Conservation (phyloP, 192 early-diverging fungal genomes). For the Coemansia sp. region DNA sequence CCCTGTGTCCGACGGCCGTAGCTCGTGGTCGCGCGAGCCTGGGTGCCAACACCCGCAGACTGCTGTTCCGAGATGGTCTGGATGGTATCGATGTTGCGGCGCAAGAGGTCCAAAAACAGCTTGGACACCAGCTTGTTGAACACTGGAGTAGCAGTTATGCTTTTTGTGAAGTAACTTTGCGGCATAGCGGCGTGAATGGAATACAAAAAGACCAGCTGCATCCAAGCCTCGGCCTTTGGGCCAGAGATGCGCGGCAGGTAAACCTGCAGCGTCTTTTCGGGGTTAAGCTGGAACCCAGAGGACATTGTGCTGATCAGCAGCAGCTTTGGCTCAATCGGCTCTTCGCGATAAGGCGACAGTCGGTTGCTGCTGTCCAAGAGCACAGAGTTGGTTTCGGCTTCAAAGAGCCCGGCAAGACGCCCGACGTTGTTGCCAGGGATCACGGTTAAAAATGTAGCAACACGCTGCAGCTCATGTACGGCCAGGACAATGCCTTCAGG, state of each 20-base stretch:
- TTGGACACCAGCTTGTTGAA: constrained; percentile 49
- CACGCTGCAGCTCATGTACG: constrained; percentile 43
- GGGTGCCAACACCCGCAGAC: constrained; percentile 25
- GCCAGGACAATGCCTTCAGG: constrained; percentile 45
- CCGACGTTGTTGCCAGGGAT: constrained; percentile 44
- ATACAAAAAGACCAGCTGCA: constrained; percentile 79
- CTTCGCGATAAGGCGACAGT: constrained; percentile 51
- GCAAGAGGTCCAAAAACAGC: constrained; percentile 43
- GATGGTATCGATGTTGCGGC: constrained; percentile 50
- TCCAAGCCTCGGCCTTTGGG: constrained; percentile 68
- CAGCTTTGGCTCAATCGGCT: constrained; percentile 72
- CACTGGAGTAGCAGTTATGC: constrained; percentile 13
- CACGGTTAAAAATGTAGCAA: constrained; percentile 31
- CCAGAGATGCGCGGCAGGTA: constrained; percentile 72
- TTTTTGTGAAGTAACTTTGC: constrained; percentile 33
- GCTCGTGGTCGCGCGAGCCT: constrained; percentile 30
- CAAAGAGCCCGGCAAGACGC: constrained; percentile 41
- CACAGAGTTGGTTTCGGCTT: constrained; percentile 43
- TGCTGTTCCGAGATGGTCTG: constrained; percentile 55
- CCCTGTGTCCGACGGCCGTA: constrained; percentile 42
- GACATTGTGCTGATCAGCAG: constrained; percentile 74
- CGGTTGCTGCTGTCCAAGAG: constrained; percentile 50
- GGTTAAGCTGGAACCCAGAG: constrained; percentile 76
- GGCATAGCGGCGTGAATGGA: constrained; percentile 55
- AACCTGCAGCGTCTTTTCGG: constrained; percentile 67